Percentiles rank a stretch among this genome's conserved stretches.
Evolutionary conservation across 805 yeast genomes (phyloP).

Genomic region (Kodamaea sagamina): DNA sequence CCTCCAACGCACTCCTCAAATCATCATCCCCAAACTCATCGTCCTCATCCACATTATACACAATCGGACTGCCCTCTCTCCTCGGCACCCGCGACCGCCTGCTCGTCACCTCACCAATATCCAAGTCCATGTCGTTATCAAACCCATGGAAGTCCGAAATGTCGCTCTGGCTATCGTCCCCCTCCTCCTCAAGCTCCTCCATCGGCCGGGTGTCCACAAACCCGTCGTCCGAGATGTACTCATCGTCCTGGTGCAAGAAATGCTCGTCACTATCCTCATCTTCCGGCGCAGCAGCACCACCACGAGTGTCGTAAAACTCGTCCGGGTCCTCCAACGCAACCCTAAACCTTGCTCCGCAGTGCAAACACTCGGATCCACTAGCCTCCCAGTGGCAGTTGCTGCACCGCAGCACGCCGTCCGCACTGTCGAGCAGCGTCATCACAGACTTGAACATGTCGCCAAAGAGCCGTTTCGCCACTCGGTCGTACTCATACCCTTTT

Average conservation of each 20-base stretch:
- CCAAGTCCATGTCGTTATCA: constrained; percentile 10
- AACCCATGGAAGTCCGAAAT: constrained; percentile 26
- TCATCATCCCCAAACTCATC: constrained; percentile 20
- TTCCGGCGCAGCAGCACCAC: constrained; percentile 15
- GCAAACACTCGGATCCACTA: constrained; percentile 63
- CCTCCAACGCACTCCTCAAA: constrained; percentile 28
- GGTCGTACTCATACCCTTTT: constrained; percentile 43
- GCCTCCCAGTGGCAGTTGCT: constrained; percentile 82
- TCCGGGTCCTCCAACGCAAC: constrained; percentile 38
- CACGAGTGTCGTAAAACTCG: constrained; percentile 19
- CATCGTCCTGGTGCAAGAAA: constrained; percentile 11
- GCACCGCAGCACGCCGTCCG: constrained; percentile 76
- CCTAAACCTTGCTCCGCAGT: constrained; percentile 61
- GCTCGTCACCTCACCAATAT: constrained; percentile 4
- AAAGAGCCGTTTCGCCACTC: constrained; percentile 42
- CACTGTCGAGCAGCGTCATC: constrained; percentile 55
- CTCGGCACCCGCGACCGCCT: constrained; percentile 9
- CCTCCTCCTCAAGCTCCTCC: constrained; percentile 26
- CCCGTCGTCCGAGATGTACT: constrained; percentile 35
- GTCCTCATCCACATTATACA: constrained; percentile 16
- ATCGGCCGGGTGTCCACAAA: constrained; percentile 31
- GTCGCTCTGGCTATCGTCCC: constrained; percentile 16
- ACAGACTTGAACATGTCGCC: constrained; percentile 53
- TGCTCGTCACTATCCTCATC: constrained; percentile 35
- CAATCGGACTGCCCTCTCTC: constrained; percentile 15